A percentile compares a stretch with the other conserved stretches of the same genome.
phyloP scores from a whole-genome alignment of 169 alveolate genomes.

The Eimeria acervulina region DNA sequence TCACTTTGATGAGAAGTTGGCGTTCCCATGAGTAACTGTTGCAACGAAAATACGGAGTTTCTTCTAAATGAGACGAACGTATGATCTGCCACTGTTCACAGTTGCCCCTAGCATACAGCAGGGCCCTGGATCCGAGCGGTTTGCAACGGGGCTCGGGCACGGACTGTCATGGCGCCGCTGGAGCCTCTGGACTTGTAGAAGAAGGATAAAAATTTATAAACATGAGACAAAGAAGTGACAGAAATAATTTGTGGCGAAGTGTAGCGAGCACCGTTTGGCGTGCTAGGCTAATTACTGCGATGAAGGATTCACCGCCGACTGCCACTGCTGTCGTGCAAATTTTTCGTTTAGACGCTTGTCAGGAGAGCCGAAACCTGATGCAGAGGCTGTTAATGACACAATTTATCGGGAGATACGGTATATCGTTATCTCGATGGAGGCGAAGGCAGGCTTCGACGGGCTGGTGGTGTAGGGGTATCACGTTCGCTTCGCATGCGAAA shows the following conservation, averaged over 20 bases:
- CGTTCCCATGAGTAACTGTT: background rate
- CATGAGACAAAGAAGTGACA: background rate
- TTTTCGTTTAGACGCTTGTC: background rate
- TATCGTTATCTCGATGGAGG: no score
- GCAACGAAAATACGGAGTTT: background rate
- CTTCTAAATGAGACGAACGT: background rate
- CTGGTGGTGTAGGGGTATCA: constrained; percentile 92
- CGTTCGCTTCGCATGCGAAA: constrained; percentile 91
- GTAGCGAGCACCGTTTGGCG: background rate
- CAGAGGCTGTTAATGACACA: background rate
- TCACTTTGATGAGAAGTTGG: background rate
- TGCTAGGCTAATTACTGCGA: background rate
- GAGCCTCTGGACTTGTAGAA: background rate
- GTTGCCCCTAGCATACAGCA: background rate
- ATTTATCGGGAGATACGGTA: no score
- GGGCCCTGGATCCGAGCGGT: background rate
- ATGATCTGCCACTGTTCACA: background rate
- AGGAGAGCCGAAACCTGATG: background rate
- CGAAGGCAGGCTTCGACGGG: constrained; percentile 64
- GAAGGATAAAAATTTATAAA: background rate
- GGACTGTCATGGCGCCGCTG: background rate
- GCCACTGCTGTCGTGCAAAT: background rate
- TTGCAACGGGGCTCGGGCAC: background rate
- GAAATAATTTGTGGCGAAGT: background rate
- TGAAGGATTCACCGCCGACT: background rate